phyloP scores from a whole-genome alignment of 1,139 yeast species.

The Eremothecium cymbalariae region DNA sequence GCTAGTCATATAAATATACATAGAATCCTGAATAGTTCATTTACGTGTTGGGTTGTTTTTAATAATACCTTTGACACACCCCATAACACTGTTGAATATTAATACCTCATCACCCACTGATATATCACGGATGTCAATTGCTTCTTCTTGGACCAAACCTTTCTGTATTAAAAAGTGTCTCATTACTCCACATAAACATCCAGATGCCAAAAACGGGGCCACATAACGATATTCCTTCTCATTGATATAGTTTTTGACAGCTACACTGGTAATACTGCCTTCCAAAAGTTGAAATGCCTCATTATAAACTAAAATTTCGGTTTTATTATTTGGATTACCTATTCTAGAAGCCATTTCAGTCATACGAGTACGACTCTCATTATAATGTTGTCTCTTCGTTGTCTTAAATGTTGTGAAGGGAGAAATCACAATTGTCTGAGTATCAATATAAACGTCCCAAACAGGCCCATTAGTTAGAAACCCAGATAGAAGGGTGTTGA shows the following conservation, averaged over 20 bases:
- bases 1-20: slow-evolving; percentile 36
- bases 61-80: slow-evolving; percentile 61
- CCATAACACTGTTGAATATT: slow-evolving; percentile 75
- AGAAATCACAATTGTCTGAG: slow-evolving; percentile 45
- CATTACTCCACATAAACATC: slow-evolving; percentile 81
- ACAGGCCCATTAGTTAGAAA: slow-evolving; percentile 26
- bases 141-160: slow-evolving; percentile 48
- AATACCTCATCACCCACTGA: slow-evolving; percentile 57
- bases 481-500: slow-evolving; percentile 21
- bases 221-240: slow-evolving; percentile 48
- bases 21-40: slow-evolving; percentile 4
- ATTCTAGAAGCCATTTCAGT: slow-evolving; percentile 33
- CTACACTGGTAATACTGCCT: slow-evolving; percentile 79
- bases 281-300: slow-evolving; percentile 59
- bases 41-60: slow-evolving; percentile 9
- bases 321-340: slow-evolving; percentile 28
- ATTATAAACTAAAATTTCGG: slow-evolving; percentile 70
- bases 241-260: slow-evolving; percentile 40
- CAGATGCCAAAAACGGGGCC: slow-evolving; percentile 69
- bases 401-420: slow-evolving; percentile 89
- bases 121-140: slow-evolving; percentile 40
- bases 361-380: slow-evolving; percentile 47
- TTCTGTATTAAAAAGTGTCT: slow-evolving; percentile 56
- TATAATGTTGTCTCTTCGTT: slow-evolving; percentile 59
- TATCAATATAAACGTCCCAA: slow-evolving; percentile 60